Percentiles rank a stretch among this genome's conserved stretches.
Conservation (phyloP, 371 early-diverging fungal genomes). For the Quaeritorhiza haematococci region DNA sequence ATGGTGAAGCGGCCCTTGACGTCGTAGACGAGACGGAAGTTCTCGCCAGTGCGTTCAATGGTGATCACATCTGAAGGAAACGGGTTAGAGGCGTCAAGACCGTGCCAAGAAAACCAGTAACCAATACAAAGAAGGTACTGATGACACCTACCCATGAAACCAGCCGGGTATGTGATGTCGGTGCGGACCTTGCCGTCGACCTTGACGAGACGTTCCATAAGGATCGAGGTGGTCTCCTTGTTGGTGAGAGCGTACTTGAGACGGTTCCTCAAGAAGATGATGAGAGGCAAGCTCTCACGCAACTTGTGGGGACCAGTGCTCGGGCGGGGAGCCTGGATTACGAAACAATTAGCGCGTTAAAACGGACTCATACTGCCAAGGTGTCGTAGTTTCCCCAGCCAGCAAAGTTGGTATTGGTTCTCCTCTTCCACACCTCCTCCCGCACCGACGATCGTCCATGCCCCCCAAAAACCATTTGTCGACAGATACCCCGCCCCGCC, state of each 20-base stretch:
- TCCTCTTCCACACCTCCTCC: neutral
- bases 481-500: too few species aligned
- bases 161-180: conserved; percentile 97
- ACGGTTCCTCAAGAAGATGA: conserved; percentile 98
- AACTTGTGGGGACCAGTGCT: conserved; percentile 99
- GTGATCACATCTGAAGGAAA: conserved; percentile 82
- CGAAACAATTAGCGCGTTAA: too few species aligned
- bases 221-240: conserved; percentile 95
- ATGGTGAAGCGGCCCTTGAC: conserved; percentile 98
- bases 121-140: conserved; percentile 3
- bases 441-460: neutral
- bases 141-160: conserved; percentile 85
- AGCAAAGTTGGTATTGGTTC: neutral
- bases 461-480: neutral
- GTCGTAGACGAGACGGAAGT: conserved; percentile 99
- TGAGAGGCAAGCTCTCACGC: conserved; percentile 97
- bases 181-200: conserved; percentile 99
- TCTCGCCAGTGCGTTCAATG: conserved; percentile 98
- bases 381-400: neutral
- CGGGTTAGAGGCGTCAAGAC: neutral
- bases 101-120: neutral
- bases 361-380: neutral
- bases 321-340: conserved; percentile 93
- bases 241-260: conserved; percentile 98
- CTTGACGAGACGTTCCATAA: conserved; percentile 97